Evolutionary conservation across 2,329 filamentous ascomycete genomes (phyloP).

Genomic region (Canariomyces notabilis): DNA sequence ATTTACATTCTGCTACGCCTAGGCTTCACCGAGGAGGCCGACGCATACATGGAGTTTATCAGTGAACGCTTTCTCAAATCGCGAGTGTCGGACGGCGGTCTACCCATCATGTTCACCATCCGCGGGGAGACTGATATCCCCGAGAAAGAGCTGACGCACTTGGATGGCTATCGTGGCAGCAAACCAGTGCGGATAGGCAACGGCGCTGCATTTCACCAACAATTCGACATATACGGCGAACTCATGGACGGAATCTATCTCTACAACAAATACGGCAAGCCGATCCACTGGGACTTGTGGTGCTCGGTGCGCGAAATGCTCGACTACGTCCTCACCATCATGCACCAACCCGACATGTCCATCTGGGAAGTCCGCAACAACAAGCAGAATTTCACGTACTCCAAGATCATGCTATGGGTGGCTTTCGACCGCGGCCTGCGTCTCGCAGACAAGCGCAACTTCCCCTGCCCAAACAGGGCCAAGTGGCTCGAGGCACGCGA

Average conservation of each 20-base stretch:
- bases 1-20: conserved; percentile 73
- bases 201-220: conserved; percentile 68
- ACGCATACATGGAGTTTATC: conserved; percentile 75
- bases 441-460: conserved; percentile 67
- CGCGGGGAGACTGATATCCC: conserved; percentile 69
- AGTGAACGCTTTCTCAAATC: conserved; percentile 63
- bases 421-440: conserved; percentile 71
- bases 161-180: conserved; percentile 68
- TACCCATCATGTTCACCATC: conserved; percentile 81
- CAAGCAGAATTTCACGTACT: conserved; percentile 74
- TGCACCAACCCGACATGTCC: conserved; percentile 68
- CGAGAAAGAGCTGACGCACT: conserved; percentile 61
- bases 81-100: conserved; percentile 52
- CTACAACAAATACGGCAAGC: conserved; percentile 75
- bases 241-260: conserved; percentile 73
- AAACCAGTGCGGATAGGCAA: conserved; percentile 72
- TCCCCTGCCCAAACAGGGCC: conserved; percentile 65
- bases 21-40: conserved; percentile 69
- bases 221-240: conserved; percentile 77
- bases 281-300: conserved; percentile 73
- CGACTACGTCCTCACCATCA: conserved; percentile 66
- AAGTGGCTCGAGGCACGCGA: conserved; percentile 65
- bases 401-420: conserved; percentile 81
- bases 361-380: conserved; percentile 77
- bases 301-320: conserved; percentile 62